Evolutionary conservation across 257 asterid species (phyloP).

Genomic region (Lavandula angustifolia): DNA sequence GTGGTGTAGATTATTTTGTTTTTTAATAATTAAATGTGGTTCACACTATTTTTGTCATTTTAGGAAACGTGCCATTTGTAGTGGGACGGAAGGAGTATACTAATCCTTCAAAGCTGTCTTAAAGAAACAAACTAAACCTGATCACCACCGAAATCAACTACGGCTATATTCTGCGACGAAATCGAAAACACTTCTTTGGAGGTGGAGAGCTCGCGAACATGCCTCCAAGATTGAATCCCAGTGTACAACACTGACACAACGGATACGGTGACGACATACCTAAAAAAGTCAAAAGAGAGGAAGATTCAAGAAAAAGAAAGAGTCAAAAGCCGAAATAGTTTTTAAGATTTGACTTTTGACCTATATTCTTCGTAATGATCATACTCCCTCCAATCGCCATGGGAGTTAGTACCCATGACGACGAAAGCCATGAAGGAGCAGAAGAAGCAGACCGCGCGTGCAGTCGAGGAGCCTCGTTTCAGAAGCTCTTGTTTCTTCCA

Average conservation of each 20-base stretch:
- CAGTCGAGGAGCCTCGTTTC: slow-evolving; percentile 44
- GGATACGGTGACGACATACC: slow-evolving; percentile 67
- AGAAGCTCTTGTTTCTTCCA: slow-evolving; percentile 64
- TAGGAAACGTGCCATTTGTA: too few relatives aligned
- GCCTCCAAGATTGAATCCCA: slow-evolving; percentile 51
- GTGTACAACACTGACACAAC: slow-evolving; percentile 67
- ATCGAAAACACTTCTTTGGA: slow-evolving; percentile 41
- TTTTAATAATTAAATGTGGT: too few relatives aligned
- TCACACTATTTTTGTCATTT: too few relatives aligned
- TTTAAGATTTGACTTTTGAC: slow-evolving; percentile 17
- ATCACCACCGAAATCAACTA: slow-evolving; percentile 62
- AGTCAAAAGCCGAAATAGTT: neutral
- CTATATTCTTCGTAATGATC: slow-evolving; percentile 72
- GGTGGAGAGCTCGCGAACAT: slow-evolving; percentile 46
- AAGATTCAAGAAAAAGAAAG: neutral
- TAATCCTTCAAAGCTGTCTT: neutral
- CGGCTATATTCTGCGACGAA: slow-evolving; percentile 35
- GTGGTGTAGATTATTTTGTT: too few relatives aligned
- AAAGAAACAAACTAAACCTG: slow-evolving; percentile 48
- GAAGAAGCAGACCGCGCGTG: slow-evolving; percentile 47
- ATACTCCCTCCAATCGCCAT: slow-evolving; percentile 70
- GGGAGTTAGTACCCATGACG: slow-evolving; percentile 66
- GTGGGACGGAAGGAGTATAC: too few relatives aligned
- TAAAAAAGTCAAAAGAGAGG: slow-evolving; percentile 14
- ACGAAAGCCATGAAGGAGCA: slow-evolving; percentile 74